phyloP scores from a whole-genome alignment of 2,329 filamentous ascomycete species.

The Diplodia mutila region DNA sequence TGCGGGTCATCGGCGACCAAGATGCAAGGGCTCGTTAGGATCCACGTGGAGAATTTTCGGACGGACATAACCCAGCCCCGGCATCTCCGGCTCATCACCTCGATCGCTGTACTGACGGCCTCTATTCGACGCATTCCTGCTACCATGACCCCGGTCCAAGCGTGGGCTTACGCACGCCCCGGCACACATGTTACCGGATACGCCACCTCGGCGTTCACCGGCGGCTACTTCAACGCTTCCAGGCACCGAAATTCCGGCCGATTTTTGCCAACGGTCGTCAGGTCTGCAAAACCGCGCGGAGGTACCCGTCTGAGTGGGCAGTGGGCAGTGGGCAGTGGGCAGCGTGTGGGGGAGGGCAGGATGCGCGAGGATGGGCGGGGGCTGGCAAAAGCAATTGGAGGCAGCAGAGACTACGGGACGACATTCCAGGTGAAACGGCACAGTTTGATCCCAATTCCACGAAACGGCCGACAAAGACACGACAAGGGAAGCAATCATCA shows the following conservation, averaged over 20 bases:
- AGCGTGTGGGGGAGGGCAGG: neutral
- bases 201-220: neutral
- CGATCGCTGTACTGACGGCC: neutral
- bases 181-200: neutral
- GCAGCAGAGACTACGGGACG: constrained; percentile 8
- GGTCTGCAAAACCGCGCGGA: neutral
- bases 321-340: too few species aligned
- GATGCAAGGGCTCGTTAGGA: constrained; percentile 18
- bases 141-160: constrained; percentile 16
- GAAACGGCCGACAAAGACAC: constrained; percentile 13
- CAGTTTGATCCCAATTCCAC: neutral
- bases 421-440: constrained; percentile 20
- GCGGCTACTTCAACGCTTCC: neutral
- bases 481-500: neutral
- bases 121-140: constrained; percentile 20
- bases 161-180: constrained; percentile 17
- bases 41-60: constrained; percentile 22
- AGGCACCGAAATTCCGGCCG: neutral
- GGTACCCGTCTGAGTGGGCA: neutral
- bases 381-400: neutral
- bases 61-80: constrained; percentile 19
- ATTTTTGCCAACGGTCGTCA: neutral
- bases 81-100: constrained; percentile 20
- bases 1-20: constrained; percentile 4
- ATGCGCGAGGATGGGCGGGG: neutral